Evolutionary conservation across 371 early-diverging fungal species (phyloP), one percentile per base, ranked within the genome.

Genomic region (Mucor lusitanicus): DNA sequence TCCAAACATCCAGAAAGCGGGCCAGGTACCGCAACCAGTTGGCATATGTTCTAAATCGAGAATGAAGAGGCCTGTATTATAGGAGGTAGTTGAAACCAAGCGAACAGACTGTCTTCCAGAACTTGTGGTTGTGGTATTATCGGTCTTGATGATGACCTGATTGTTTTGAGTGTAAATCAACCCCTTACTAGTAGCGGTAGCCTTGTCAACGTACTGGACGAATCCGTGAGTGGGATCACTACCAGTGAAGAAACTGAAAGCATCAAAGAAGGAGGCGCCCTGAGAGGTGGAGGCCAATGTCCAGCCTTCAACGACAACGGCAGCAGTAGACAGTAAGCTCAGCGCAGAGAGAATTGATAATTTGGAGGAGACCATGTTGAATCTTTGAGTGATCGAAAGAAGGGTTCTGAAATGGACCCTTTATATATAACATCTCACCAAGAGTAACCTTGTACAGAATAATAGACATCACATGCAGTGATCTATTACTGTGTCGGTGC

Each of bases 211-310:
- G 28, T 85, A 85, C 23, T 80, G 28, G 6, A 85, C 85, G 46
- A 70, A 64, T 3, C 85, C 84, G 40, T 84, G 71, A 17, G 82
- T 80, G n/a, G 84, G 84, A 30, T 85, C 85, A 5, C 71, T 32
- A 23, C 27, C 73, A 13, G 67, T 70, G 48, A 76, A 81, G 55
- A 76, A 84, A 19, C 27, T 50, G 30, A 83, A 85, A 12, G 64
- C 63, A 60, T 83, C 72, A 53, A 80, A 77, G 19, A 80, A 77
- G 11, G 56, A 55, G 0, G 25, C 6, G 0, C 75, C 75, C 40
- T 46, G 30, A 30, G 62, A 65, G 9, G 54, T 39, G 11, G 64
- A 37, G 30, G 66, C 40, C 32, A 79, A 28, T 1, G 53, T 61
- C 75, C 75, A 78, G 17, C 58, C 73, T 12, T 58, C 17, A 3